A percentile compares a stretch with the other conserved stretches of the same genome.
Conservation (phyloP, 225 moss, liverwort and hornwort species). For the Takakia lepidozioides region DNA sequence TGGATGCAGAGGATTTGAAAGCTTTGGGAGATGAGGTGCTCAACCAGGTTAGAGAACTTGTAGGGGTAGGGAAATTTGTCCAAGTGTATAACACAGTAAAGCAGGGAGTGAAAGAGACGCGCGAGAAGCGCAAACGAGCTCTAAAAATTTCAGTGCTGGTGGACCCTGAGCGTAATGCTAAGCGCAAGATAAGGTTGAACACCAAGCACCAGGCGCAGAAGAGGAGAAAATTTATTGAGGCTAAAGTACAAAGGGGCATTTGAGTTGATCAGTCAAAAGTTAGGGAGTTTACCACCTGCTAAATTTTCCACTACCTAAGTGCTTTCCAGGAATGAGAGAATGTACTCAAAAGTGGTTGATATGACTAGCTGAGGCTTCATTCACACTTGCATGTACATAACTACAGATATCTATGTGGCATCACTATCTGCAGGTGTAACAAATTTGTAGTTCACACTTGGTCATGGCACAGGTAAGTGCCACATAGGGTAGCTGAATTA, state of each 20-base stretch:
- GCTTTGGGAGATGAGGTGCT: constrained; percentile 55
- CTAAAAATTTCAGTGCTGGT: constrained; percentile 73
- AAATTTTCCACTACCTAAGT: too few species aligned
- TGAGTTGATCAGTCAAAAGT: too few species aligned
- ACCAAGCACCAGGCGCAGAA: constrained; percentile 81
- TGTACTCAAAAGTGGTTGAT: too few species aligned
- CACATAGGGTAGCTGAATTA: too few species aligned
- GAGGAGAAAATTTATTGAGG: constrained; percentile 61
- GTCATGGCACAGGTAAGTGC: too few species aligned
- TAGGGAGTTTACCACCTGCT: too few species aligned
- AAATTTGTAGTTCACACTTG: too few species aligned
- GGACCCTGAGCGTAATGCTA: constrained; percentile 83
- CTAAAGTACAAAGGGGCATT: constrained; percentile 49
- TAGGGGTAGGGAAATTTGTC: constrained; percentile 72
- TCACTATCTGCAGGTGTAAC: too few species aligned
- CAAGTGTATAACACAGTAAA: constrained; percentile 58
- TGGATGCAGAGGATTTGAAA: constrained; percentile 81
- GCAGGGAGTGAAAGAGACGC: constrained; percentile 55
- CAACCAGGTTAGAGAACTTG: constrained; percentile 47
- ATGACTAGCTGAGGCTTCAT: too few species aligned
- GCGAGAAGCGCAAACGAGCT: constrained; percentile 65
- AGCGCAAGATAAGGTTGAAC: constrained; percentile 74
- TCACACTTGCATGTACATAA: too few species aligned
- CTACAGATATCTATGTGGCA: too few species aligned
- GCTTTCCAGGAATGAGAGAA: too few species aligned